phyloP scores from a whole-genome alignment of 2,329 filamentous ascomycete genomes.

The Claviceps monticola region DNA sequence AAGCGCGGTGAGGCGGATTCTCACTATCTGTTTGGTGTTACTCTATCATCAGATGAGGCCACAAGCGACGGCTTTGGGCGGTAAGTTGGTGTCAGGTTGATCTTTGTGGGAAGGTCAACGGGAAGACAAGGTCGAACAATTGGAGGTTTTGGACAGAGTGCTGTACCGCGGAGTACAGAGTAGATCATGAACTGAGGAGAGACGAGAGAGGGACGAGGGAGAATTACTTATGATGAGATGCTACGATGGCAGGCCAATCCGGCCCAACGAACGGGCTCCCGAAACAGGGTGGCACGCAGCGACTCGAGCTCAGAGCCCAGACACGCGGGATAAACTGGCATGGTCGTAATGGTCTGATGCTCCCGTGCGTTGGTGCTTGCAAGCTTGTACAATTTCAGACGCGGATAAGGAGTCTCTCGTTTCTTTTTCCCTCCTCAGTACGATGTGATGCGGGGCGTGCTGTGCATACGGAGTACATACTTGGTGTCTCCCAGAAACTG shows the following conservation, averaged over 20 bases:
- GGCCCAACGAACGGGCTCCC: neutral
- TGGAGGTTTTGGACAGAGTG: constrained; percentile 1
- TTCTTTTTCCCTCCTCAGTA: constrained; percentile 7
- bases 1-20: constrained; percentile 3
- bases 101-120: neutral
- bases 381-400: neutral
- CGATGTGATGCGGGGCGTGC: constrained; percentile 5
- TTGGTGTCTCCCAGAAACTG: no score
- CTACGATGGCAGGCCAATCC: neutral
- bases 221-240: neutral
- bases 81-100: constrained; percentile 3
- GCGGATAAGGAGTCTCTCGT: constrained; percentile 2
- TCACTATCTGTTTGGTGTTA: constrained; percentile 1
- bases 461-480: neutral
- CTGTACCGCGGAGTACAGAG: constrained; percentile 2
- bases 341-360: neutral
- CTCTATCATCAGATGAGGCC: constrained; percentile 1
- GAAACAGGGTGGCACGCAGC: neutral
- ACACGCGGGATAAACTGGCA: neutral
- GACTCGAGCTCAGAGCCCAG: neutral
- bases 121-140: neutral
- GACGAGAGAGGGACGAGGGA: neutral
- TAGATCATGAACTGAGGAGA: neutral
- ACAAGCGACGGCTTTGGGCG: neutral
- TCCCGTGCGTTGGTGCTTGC: no score